Percentiles rank a stretch among this genome's conserved stretches.
phyloP scores from a whole-genome alignment of 2,329 filamentous ascomycete genomes.

The Westerdykella sp. region DNA sequence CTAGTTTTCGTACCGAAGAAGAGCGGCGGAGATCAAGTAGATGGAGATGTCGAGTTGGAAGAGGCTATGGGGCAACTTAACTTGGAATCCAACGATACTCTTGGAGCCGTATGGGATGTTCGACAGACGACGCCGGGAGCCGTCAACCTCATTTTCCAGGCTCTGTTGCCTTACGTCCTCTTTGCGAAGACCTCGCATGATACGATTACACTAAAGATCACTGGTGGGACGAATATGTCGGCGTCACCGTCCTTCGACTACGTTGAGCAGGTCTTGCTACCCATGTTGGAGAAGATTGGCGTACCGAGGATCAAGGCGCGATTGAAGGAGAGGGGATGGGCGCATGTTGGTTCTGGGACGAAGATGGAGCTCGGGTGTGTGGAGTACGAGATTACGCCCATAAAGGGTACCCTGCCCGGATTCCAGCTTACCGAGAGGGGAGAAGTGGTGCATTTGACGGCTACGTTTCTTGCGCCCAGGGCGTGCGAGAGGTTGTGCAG shows the following conservation, averaged over 20 bases:
- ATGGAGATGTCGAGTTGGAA: background rate
- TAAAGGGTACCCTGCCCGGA: constrained; percentile 28
- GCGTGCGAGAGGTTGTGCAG: constrained; percentile 25
- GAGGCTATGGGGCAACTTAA: background rate
- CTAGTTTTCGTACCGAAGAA: constrained; percentile 24
- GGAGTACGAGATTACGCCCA: constrained; percentile 44
- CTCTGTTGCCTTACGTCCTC: constrained; percentile 53
- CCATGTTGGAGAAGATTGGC: constrained; percentile 47
- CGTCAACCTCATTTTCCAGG: constrained; percentile 53
- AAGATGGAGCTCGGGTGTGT: constrained; percentile 34
- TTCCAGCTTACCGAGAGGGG: constrained; percentile 34
- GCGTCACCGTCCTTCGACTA: constrained; percentile 53
- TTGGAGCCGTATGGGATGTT: constrained; percentile 35
- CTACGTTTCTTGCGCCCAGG: constrained; percentile 36
- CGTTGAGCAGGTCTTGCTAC: constrained; percentile 49
- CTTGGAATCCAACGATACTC: background rate
- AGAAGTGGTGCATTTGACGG: constrained; percentile 23
- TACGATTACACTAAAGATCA: constrained; percentile 40
- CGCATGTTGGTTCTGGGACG: constrained; percentile 13
- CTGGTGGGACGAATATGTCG: constrained; percentile 54
- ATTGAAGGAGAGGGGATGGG: constrained; percentile 51
- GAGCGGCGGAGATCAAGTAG: constrained; percentile 4
- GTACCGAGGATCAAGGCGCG: constrained; percentile 41
- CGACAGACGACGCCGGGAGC: constrained; percentile 43
- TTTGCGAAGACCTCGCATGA: constrained; percentile 25